Conservation (phyloP, 83 land plant species). For the Diphasiastrum complanatum region DNA sequence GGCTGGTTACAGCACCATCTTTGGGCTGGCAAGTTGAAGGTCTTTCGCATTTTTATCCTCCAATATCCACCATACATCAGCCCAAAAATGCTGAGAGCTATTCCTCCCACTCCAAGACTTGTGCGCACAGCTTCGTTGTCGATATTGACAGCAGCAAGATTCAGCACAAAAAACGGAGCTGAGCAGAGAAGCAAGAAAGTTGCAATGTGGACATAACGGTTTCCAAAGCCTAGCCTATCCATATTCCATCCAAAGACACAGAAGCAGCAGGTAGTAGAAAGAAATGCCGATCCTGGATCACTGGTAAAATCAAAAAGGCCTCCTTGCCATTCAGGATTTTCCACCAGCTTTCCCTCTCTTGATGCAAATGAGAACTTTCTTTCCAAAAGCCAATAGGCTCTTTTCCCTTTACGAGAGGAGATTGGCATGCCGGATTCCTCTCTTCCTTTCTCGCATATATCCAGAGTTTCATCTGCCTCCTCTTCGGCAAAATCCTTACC, state of each 20-base stretch:
- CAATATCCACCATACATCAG: constrained; percentile 83
- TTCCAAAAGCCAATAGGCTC: constrained; percentile 19
- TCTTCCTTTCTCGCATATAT: not conserved
- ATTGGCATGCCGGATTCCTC: not conserved
- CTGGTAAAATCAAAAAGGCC: constrained; percentile 54
- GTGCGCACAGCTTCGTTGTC: constrained; percentile 47
- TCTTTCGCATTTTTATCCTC: constrained; percentile 80
- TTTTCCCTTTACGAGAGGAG: not conserved
- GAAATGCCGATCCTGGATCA: constrained; percentile 41
- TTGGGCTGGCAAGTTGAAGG: constrained; percentile 53
- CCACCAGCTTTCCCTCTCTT: constrained; percentile 41
- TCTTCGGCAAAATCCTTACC: constrained; percentile 56
- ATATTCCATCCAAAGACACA: constrained; percentile 93
- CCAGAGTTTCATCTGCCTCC: constrained; percentile 43
- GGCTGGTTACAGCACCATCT: constrained; percentile 50
- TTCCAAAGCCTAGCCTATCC: constrained; percentile 87
- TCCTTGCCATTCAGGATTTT: constrained; percentile 65
- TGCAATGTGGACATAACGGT: constrained; percentile 78
- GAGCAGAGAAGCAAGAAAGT: constrained; percentile 72
- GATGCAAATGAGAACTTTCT: constrained; percentile 46
- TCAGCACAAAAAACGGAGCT: constrained; percentile 70
- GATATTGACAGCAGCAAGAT: constrained; percentile 59
- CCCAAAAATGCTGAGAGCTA: constrained; percentile 66
- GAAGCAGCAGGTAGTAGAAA: constrained; percentile 51
- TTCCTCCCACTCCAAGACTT: constrained; percentile 42